Percentiles rank a stretch among this genome's conserved stretches.
These are phyloP conservation scores for Botrytis hyacinthi DNA, from an alignment of 2,329 filamentous ascomycete genomes.

Conservation along the genomic window DNA sequence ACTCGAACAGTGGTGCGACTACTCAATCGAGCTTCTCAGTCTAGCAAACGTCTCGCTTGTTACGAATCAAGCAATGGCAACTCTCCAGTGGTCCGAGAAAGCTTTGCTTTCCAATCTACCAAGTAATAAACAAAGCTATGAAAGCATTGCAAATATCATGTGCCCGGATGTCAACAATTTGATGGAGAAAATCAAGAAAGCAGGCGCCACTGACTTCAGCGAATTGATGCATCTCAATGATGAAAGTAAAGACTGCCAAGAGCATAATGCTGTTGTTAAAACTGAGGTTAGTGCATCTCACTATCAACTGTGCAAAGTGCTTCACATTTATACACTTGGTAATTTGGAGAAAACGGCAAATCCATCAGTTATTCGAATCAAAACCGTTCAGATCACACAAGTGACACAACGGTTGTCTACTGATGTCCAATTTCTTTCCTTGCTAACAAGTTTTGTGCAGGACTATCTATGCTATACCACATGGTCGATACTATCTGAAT, in stretches of 20 bases:
- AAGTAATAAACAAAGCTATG: conserved; percentile 28
- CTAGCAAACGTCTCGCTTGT: conserved; percentile 35
- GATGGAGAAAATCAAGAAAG: conserved; percentile 35
- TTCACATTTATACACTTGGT: background rate
- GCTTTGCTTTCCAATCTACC: conserved; percentile 32
- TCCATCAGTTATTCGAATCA: background rate
- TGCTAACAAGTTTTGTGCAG: background rate
- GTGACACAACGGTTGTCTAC: too few species aligned
- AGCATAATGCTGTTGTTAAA: background rate
- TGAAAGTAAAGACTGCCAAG: background rate
- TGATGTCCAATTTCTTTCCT: background rate
- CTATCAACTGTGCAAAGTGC: background rate
- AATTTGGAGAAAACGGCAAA: too few species aligned
- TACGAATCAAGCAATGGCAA: conserved; percentile 39
- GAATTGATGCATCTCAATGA: background rate
- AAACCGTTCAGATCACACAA: background rate
- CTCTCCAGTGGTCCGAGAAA: conserved; percentile 37
- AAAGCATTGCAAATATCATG: conserved; percentile 35
- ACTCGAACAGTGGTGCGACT: conserved; percentile 39
- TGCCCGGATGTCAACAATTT: conserved; percentile 35
- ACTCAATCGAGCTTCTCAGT: conserved; percentile 33
- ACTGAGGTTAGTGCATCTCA: background rate
- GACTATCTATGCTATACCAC: background rate
- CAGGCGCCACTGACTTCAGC: background rate
- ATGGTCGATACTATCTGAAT: background rate